These are phyloP conservation scores for Kuraishia hungarica DNA, from an alignment of 805 yeast species.

Conservation along the genomic window DNA sequence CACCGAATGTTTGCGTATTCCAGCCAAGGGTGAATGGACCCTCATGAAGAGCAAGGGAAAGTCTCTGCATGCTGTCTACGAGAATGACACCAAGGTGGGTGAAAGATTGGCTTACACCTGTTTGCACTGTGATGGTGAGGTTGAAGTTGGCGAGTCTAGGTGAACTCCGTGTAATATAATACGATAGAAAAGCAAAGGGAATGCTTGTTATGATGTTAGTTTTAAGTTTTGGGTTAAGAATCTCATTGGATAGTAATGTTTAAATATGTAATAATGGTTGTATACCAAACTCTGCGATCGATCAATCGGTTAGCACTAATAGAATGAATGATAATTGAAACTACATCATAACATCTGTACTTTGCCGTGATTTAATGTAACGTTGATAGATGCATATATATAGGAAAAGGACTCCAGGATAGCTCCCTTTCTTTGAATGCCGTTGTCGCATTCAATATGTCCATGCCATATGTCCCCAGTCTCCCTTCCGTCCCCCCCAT, in stretches of 20 bases:
- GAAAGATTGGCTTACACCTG: slow-evolving; percentile 33
- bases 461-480: no score
- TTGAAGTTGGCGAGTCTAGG: slow-evolving; percentile 30
- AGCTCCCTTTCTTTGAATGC: no score
- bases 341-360: no score
- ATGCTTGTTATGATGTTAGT: neutral
- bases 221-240: neutral
- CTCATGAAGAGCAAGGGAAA: slow-evolving; percentile 71
- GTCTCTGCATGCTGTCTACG: slow-evolving; percentile 15
- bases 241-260: neutral
- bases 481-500: no score
- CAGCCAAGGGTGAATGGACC: slow-evolving; percentile 94
- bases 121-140: slow-evolving; percentile 49
- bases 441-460: no score
- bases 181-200: no score
- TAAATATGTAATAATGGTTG: neutral
- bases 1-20: slow-evolving; percentile 70
- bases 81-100: slow-evolving; percentile 11
- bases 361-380: no score
- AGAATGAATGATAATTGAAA: neutral
- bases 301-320: neutral
- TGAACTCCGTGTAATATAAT: no score
- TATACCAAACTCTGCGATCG: neutral
- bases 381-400: no score
- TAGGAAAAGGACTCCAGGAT: no score